A percentile compares a stretch with the other conserved stretches of the same genome.
Evolutionary conservation across 2,329 filamentous ascomycete genomes (phyloP).

Genomic region (Aspergillus vadensis): DNA sequence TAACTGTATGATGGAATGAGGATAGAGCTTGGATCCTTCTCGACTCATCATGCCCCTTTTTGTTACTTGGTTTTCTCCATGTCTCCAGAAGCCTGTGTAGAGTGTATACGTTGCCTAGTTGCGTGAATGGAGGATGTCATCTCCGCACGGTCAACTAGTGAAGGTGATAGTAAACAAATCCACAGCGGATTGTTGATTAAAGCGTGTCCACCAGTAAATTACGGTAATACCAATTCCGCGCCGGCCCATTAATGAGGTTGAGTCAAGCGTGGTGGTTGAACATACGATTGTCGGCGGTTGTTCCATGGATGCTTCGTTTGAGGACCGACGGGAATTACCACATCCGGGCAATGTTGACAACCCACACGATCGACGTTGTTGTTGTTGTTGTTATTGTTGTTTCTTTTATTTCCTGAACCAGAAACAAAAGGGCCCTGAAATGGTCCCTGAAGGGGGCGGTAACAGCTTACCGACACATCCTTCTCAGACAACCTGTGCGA

Average conservation of each 20-base stretch:
- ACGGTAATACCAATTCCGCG: background rate
- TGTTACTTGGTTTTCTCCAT: no score
- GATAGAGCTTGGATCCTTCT: slow-evolving; percentile 4
- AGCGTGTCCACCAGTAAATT: slow-evolving; percentile 1
- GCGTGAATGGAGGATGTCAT: slow-evolving; percentile 1
- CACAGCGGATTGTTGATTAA: slow-evolving; percentile 5
- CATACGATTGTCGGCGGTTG: background rate
- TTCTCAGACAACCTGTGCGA: background rate
- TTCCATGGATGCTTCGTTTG: slow-evolving; percentile 1
- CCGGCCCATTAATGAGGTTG: background rate
- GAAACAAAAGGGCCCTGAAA: background rate
- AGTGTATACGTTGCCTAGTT: background rate
- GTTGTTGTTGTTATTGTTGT: background rate
- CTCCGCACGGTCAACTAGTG: background rate
- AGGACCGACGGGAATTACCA: background rate
- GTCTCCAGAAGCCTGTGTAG: no score
- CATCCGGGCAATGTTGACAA: background rate
- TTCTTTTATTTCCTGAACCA: background rate
- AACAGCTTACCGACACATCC: background rate
- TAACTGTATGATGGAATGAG: background rate
- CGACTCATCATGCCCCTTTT: background rate
- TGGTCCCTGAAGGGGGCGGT: background rate
- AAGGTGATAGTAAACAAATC: background rate
- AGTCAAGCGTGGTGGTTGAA: background rate
- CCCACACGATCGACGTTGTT: background rate